Evolutionary conservation across 345 rosid genomes (phyloP).

Genomic region (Aquilaria yunnanensis): DNA sequence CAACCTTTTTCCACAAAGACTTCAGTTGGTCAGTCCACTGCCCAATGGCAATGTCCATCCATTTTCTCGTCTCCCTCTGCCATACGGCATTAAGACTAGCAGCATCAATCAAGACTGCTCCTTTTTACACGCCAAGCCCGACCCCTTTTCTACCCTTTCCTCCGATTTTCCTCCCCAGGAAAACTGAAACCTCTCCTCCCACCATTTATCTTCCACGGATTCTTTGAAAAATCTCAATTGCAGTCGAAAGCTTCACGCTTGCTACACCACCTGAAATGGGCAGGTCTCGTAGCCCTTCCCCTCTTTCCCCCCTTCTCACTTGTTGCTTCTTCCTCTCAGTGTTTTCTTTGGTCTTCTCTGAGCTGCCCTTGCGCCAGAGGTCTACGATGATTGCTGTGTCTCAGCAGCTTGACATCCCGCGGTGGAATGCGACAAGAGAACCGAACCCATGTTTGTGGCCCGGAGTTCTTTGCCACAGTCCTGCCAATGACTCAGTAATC

Average conservation of each 20-base stretch:
- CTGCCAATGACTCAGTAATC: conserved; percentile 24
- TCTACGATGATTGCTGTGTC: conserved; percentile 38
- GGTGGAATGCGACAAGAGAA: conserved; percentile 31
- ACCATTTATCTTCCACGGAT: too few relatives aligned
- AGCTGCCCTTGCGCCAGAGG: conserved; percentile 32
- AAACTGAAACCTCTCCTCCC: too few relatives aligned
- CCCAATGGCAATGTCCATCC: too few relatives aligned
- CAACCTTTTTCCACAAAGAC: too few relatives aligned
- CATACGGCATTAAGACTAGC: too few relatives aligned
- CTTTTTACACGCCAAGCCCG: too few relatives aligned
- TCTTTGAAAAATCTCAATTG: too few relatives aligned
- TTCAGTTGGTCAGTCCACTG: too few relatives aligned
- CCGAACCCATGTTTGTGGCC: conserved; percentile 54
- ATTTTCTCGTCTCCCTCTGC: too few relatives aligned
- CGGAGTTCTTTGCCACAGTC: conserved; percentile 42
- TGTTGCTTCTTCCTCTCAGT: conserved; percentile 17
- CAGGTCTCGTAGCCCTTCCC: conserved; percentile 3
- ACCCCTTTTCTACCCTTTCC: too few relatives aligned
- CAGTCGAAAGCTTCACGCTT: background rate
- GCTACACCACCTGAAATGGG: background rate
- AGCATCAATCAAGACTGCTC: too few relatives aligned
- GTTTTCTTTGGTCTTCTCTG: conserved; percentile 22
- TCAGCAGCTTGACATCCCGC: conserved; percentile 10
- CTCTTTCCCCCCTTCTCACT: conserved; percentile 9
- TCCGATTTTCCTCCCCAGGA: too few relatives aligned